phyloP scores from a whole-genome alignment of 495 filamentous ascomycete species.

The Annulohypoxylon bovei region DNA sequence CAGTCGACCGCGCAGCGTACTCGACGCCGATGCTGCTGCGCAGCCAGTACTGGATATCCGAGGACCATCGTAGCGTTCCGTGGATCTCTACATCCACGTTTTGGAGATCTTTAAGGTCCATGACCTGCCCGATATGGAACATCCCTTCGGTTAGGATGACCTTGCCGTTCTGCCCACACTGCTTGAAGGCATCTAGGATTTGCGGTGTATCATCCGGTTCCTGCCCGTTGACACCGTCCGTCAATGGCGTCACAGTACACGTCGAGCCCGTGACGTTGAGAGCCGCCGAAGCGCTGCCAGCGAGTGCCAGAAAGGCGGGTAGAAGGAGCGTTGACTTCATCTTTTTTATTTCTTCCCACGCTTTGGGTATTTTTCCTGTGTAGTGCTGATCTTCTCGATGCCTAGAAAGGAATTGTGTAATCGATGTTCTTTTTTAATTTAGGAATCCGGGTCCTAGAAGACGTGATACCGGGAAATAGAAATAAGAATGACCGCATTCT shows the following conservation, averaged over 20 bases:
- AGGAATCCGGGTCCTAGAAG: background rate
- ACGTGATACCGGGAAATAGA: constrained; percentile 1
- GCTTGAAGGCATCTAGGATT: constrained; percentile 54
- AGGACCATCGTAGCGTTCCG: constrained; percentile 52
- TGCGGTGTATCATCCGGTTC: constrained; percentile 55
- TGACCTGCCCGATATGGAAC: constrained; percentile 57
- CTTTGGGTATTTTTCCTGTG: background rate
- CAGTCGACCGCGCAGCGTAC: constrained; percentile 52
- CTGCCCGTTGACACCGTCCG: constrained; percentile 29
- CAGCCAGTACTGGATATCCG: constrained; percentile 54
- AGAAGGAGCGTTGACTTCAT: constrained; percentile 35
- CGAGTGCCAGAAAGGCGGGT: constrained; percentile 26
- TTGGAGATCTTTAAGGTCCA: constrained; percentile 52
- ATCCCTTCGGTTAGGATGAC: constrained; percentile 51
- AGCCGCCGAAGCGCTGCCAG: constrained; percentile 30
- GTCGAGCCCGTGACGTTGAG: constrained; percentile 51
- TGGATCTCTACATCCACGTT: constrained; percentile 56
- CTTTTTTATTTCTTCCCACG: background rate
- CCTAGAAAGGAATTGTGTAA: constrained; percentile 12
- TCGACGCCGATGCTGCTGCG: constrained; percentile 48
- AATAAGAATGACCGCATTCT: constrained; percentile 3
- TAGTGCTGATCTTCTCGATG: background rate
- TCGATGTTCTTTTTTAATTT: constrained; percentile 11
- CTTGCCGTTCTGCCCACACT: constrained; percentile 49
- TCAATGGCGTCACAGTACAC: constrained; percentile 50